Evolutionary conservation across 2,329 filamentous ascomycete species (phyloP).

Genomic region (Ceratocystis harringtonii): DNA sequence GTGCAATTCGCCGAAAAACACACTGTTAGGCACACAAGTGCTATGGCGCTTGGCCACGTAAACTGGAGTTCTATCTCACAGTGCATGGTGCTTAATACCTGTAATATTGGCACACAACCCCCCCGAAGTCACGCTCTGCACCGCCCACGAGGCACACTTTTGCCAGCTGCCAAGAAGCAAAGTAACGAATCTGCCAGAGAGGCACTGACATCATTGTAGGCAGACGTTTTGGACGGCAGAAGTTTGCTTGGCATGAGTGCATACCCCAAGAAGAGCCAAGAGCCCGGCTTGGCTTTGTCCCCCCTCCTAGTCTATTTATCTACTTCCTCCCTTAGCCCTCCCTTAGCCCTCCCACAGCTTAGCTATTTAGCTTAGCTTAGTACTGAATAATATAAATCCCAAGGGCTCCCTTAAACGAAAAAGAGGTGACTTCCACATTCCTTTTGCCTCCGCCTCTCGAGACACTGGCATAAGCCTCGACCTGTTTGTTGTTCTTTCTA

Average conservation of each 20-base stretch:
- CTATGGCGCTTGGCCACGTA: too few species aligned
- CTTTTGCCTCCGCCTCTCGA: background rate
- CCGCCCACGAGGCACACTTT: slow-evolving; percentile 9
- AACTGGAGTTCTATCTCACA: background rate
- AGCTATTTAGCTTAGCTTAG: background rate
- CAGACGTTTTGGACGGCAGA: background rate
- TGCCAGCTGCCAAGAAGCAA: too few species aligned
- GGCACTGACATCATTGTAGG: slow-evolving; percentile 4
- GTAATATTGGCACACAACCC: background rate
- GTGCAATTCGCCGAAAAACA: background rate
- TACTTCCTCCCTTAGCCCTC: background rate
- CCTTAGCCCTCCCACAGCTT: background rate
- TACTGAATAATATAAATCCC: background rate
- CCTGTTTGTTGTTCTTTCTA: background rate
- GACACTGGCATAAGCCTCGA: background rate
- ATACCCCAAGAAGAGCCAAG: background rate
- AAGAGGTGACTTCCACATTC: background rate
- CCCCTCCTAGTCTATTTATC: background rate
- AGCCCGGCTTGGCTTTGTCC: background rate
- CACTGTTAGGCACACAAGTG: background rate
- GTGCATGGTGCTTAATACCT: background rate
- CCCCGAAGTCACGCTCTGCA: background rate
- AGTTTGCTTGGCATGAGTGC: background rate
- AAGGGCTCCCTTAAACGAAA: background rate
- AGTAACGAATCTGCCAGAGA: background rate